Evolutionary conservation across 345 rosid species (phyloP).

Genomic region (Pugionium cornutum): DNA sequence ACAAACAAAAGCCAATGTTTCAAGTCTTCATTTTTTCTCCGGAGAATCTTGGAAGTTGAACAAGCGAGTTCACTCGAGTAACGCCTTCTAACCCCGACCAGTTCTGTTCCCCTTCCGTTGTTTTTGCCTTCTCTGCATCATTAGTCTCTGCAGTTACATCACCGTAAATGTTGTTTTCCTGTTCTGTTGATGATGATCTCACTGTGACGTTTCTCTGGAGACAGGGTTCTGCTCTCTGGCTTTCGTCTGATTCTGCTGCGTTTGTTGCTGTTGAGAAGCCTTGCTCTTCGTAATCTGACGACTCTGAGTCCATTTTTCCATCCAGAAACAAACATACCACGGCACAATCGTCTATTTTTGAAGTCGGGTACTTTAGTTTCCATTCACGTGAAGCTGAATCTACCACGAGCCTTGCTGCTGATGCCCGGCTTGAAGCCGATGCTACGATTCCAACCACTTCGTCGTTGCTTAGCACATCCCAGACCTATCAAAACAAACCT

Average conservation of each 20-base stretch:
- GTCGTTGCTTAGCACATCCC: slow-evolving; percentile 98
- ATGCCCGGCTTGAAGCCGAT: slow-evolving; percentile 73
- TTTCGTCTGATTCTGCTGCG: slow-evolving; percentile 74
- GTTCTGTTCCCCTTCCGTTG: slow-evolving; percentile 62
- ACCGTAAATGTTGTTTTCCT: slow-evolving; percentile 48
- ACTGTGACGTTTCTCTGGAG: slow-evolving; percentile 86
- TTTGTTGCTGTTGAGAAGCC: slow-evolving; percentile 78
- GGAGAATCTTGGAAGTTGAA: slow-evolving; percentile 94
- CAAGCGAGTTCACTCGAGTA: slow-evolving; percentile 94
- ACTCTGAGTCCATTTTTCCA: slow-evolving; percentile 90
- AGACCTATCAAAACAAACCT: slow-evolving; percentile 55
- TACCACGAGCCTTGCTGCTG: slow-evolving; percentile 84
- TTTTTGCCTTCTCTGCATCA: slow-evolving; percentile 42
- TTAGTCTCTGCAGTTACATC: slow-evolving; percentile 44
- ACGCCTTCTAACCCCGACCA: slow-evolving; percentile 98
- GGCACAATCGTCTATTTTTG: slow-evolving; percentile 99
- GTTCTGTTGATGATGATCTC: slow-evolving; percentile 54
- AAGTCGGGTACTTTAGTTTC: slow-evolving; percentile 96
- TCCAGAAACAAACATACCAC: slow-evolving; percentile 94
- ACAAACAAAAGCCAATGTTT: slow-evolving; percentile 19
- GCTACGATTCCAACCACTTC: slow-evolving; percentile 93
- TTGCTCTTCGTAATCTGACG: slow-evolving; percentile 72
- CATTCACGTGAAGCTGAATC: slow-evolving; percentile 90
- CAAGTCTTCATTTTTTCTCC: slow-evolving; percentile 61
- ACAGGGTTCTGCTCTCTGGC: slow-evolving; percentile 78